Conservation (phyloP, 352 stramenopile genomes). For the Hyaloperonospora arabidopsidis region DNA sequence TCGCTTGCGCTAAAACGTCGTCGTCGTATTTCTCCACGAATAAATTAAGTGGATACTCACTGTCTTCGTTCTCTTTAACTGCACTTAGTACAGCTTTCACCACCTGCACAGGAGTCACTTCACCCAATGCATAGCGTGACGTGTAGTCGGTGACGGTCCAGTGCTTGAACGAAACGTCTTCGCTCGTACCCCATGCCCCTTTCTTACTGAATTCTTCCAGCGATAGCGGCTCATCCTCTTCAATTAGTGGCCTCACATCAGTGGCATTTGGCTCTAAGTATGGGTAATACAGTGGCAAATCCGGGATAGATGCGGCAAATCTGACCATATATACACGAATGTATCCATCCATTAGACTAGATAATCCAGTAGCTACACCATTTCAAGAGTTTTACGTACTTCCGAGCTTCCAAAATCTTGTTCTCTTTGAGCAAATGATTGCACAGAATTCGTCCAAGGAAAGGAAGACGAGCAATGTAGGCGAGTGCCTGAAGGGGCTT, state of each 20-base stretch:
- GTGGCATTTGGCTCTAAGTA: slow-evolving; percentile 40
- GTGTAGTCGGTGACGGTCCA: slow-evolving; percentile 69
- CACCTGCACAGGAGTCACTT: slow-evolving; percentile 58
- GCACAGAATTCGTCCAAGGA: slow-evolving; percentile 42
- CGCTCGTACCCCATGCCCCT: slow-evolving; percentile 7
- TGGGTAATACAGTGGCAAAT: slow-evolving; percentile 81
- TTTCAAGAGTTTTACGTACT: slow-evolving; percentile 11
- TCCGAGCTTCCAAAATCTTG: slow-evolving; percentile 52
- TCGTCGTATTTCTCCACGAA: slow-evolving; percentile 75
- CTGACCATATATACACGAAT: slow-evolving; percentile 12
- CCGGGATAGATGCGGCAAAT: slow-evolving; percentile 47
- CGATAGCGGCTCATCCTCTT: slow-evolving; percentile 15
- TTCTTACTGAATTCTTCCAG: slow-evolving; percentile 31
- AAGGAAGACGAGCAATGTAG: slow-evolving; percentile 35
- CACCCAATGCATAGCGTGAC: slow-evolving; percentile 35
- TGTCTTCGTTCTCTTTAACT: slow-evolving; percentile 43
- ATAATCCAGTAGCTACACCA: neutral
- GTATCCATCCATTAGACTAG: neutral
- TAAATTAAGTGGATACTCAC: slow-evolving; percentile 45
- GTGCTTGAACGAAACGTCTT: slow-evolving; percentile 38
- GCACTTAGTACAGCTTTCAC: slow-evolving; percentile 53
- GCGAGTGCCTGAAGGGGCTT: slow-evolving; percentile 42
- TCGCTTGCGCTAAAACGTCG: slow-evolving; percentile 58
- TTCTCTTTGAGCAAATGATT: slow-evolving; percentile 49
- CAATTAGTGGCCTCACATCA: slow-evolving; percentile 14